Evolutionary conservation across 805 yeast species (phyloP).

Genomic region (Barnettozyma vustinii): DNA sequence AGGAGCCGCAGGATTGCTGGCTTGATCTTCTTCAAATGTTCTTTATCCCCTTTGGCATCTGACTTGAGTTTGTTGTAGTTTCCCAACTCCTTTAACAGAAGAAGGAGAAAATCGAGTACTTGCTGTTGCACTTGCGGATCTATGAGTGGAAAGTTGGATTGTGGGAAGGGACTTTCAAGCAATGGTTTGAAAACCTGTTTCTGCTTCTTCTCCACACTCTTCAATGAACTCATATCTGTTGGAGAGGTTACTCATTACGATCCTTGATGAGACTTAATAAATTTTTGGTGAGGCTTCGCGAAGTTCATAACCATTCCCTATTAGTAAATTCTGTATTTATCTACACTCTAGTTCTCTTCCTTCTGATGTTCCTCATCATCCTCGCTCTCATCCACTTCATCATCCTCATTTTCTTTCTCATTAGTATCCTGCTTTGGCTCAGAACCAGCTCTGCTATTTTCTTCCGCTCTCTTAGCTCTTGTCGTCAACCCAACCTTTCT

Average conservation of each 20-base stretch:
- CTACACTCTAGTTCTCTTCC: neutral
- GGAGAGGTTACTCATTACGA: no score
- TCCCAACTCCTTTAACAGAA: constrained; percentile 31
- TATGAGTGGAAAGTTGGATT: constrained; percentile 38
- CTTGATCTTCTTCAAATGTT: constrained; percentile 2
- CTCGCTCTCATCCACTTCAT: neutral
- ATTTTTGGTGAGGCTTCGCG: neutral
- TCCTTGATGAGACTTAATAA: no score
- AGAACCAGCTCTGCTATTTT: neutral
- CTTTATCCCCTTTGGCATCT: constrained; percentile 7
- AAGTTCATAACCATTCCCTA: neutral
- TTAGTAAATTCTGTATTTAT: neutral
- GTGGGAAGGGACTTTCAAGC: constrained; percentile 57
- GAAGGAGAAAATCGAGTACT: constrained; percentile 32
- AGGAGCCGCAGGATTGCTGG: constrained; percentile 19
- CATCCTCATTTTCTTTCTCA: neutral
- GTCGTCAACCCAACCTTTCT: constrained; percentile 41
- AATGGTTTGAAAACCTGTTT: constrained; percentile 60
- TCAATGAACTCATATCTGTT: constrained; percentile 32
- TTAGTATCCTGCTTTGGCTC: neutral
- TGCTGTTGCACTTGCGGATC: constrained; percentile 34
- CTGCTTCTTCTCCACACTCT: constrained; percentile 43
- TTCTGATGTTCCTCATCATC: neutral
- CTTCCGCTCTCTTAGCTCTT: neutral
- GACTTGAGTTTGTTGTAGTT: constrained; percentile 21